Evolutionary conservation across 2,329 filamentous ascomycete genomes (phyloP), one percentile per base, ranked within the genome.

Genomic region (Ophiostoma sp.): DNA sequence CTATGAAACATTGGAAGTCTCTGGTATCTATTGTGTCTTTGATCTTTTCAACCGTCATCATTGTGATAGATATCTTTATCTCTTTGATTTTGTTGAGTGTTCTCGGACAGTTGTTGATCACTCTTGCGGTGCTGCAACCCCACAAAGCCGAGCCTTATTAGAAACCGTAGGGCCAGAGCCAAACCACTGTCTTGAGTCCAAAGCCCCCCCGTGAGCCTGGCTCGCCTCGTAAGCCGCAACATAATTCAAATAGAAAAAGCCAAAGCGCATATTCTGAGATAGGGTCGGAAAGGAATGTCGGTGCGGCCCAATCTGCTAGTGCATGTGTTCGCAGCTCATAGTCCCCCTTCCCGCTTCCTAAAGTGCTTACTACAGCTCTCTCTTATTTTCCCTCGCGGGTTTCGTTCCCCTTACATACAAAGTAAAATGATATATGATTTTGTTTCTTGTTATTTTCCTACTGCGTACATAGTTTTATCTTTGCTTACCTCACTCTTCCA

Each of bases 251-350:
- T 40, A 38, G 8, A 44, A n/a, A 18, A 64, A 66, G 41, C 49
- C 58, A 47, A 36, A 65, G 14, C 41, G 62, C 66, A 11, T 60
- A 64, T 9, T 18, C 49, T 27, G 55, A 60, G 55, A 60, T 60
- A 12, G 55, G 55, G 55, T 60, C 64, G 47, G 58, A 67, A 65
- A 49, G n/a, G 55, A 70, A 60, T 64, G 69, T 69, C 66, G 69
- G 67, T 69, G 70, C 70, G 69, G 69, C 70, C 70, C 65, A 72
- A 72, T 67, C 64, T 71, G 70, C 67, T 62, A 63, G 68, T 67
- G 38, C 67, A 66, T 66, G 52, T 67, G 44, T 64, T 52, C 49
- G 64, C 44, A 62, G 27, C 27, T 44, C 27, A 18, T 9, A 36
- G 55, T 16, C 55, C 42, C 27, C 47, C n/a, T 47, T 14, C 60